Evolutionary conservation across 1,284 basidiomycete genomes (phyloP).

Genomic region (Lentinus polychrous): DNA sequence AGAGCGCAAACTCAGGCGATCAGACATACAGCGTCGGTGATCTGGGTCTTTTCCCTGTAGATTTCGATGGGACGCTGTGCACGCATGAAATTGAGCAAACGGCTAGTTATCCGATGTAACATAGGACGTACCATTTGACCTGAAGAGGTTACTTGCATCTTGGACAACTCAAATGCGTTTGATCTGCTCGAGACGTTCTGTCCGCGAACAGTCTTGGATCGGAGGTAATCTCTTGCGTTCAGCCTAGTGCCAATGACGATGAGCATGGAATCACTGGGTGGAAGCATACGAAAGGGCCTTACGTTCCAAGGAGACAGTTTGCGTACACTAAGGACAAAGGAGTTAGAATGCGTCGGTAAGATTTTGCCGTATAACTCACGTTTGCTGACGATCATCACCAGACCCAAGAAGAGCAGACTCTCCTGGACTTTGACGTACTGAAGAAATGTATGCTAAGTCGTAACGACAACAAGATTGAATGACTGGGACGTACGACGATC

Average conservation of each 20-base stretch:
- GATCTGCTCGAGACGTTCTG: background rate
- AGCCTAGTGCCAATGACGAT: background rate
- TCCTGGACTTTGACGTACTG: slow-evolving; percentile 1
- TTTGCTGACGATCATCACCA: slow-evolving; percentile 2
- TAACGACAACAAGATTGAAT: background rate
- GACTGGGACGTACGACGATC: background rate
- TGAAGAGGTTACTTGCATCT: background rate
- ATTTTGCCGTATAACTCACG: background rate
- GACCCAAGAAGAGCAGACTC: background rate
- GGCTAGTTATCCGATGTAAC: background rate
- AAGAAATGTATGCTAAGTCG: background rate
- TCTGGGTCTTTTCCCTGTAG: background rate
- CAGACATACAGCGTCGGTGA: background rate
- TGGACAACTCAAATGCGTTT: background rate
- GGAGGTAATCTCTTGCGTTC: background rate
- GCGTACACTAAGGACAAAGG: slow-evolving; percentile 1
- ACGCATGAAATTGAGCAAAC: no score
- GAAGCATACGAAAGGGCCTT: background rate
- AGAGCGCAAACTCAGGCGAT: background rate
- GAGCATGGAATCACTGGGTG: background rate
- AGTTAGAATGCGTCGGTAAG: background rate
- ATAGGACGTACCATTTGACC: background rate
- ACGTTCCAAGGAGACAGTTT: slow-evolving; percentile 5
- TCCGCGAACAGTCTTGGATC: background rate
- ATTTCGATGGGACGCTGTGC: background rate